Base-by-base conservation (phyloP, 768 basidiomycete species). In the Leccinum imitatum region DNA sequence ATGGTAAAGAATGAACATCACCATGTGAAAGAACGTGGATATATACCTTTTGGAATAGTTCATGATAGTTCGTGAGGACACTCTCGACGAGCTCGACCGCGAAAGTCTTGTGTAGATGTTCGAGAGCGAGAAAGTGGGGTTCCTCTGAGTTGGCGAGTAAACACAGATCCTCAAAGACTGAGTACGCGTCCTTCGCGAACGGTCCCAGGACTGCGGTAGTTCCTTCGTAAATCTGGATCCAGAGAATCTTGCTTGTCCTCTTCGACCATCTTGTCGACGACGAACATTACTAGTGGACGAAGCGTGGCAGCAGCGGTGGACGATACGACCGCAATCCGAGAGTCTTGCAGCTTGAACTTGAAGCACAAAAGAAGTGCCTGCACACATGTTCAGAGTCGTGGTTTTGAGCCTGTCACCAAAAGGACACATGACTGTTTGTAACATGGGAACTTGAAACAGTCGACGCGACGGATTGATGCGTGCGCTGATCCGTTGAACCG, bases 61-160 rank as follows among this genome's bases (percentile, higher is more conserved):
- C 82, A 63, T 93, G 87, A 67, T 95, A 95, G 70, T 95, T 95
- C 7, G 93, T 95, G 54, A 99, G 77, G 2, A 98, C 92, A 67
- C 95, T 98, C 76, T 99, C 96, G 39, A 98, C 93, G 56, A 98
- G 77, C 74, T 99, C 96, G n/a, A 99, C 76, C 0, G 95, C 93
- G 65, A 98, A 98, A 0, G 97, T 98, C 74, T 95, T 89, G 67
- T 91, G 91, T 50, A 98, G 77, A 54, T 81, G 84, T 21, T 91
- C 87, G 50, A 98, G 83, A 63, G 88, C 87, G 60, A 97, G 79
- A 68, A 97, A 92, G 57, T 82, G 79, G 3, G 95, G 91, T 56
- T 83, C 87, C 71, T 94, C 87, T 3, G 85, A 82, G 67, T 93
- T 87, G 57, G 91, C 91, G 2, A 98, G 83, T 0, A 98, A 76